Conservation (phyloP, 208 protist genomes). For the Crithidia mellificae region DNA sequence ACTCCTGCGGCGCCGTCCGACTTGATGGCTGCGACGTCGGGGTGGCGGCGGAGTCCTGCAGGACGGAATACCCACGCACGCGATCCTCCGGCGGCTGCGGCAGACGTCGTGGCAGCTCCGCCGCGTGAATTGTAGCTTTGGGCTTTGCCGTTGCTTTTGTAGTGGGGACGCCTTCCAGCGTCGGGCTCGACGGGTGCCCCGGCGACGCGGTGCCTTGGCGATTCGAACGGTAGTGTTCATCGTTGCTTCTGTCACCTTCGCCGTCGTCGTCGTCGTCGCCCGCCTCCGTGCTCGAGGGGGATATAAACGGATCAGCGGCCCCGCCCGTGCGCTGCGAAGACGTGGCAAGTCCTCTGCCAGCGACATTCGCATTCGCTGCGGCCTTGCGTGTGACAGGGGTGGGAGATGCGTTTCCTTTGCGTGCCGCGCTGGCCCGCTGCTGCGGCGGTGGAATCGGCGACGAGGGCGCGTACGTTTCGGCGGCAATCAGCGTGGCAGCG, state of each 20-base stretch:
- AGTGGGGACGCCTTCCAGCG: neutral
- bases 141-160: neutral
- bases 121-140: neutral
- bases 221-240: too few relatives aligned
- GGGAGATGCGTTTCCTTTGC: too few relatives aligned
- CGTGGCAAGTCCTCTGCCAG: too few relatives aligned
- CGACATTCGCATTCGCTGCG: too few relatives aligned
- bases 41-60: neutral
- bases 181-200: neutral
- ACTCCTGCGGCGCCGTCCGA: too few relatives aligned
- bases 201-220: too few relatives aligned
- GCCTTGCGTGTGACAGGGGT: too few relatives aligned
- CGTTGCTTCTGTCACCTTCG: too few relatives aligned
- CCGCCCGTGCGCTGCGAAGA: neutral
- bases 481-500: neutral
- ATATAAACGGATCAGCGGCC: conserved; percentile 9
- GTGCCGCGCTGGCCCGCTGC: neutral
- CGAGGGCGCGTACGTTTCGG: neutral
- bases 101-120: neutral
- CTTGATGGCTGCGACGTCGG: too few relatives aligned
- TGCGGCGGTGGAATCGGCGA: neutral
- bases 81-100: neutral
- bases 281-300: neutral
- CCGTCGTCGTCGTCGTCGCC: neutral
- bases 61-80: conserved; percentile 11